Percentiles rank a stretch among this genome's conserved stretches.
Conservation (phyloP, 2,329 filamentous ascomycete genomes). For the Dactylellina haptotyla region DNA sequence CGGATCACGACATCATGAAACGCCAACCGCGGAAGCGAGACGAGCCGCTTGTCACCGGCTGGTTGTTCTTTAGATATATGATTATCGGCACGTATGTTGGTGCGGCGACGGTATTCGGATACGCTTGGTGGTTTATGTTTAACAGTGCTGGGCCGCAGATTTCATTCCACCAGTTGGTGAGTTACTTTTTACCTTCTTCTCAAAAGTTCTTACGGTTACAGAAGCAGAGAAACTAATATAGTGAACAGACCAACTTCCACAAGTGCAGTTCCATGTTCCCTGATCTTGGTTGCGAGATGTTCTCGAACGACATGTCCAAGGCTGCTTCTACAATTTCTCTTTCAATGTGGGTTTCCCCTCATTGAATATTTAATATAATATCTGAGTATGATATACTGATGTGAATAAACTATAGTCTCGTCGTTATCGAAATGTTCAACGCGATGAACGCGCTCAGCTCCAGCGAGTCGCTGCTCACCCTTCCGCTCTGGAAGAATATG, state of each 20-base stretch:
- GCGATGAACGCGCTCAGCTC: conserved; percentile 98
- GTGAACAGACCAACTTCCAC: conserved; percentile 78
- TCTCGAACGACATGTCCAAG: conserved; percentile 84
- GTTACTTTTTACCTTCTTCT: too few species aligned
- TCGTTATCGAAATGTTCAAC: conserved; percentile 99
- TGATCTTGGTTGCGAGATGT: conserved; percentile 91
- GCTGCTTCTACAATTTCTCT: conserved; percentile 92
- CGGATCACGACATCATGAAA: conserved; percentile 98
- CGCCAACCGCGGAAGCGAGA: conserved; percentile 89
- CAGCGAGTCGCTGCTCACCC: conserved; percentile 89
- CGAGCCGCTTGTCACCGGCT: conserved; percentile 89
- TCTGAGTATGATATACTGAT: neutral
- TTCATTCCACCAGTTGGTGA: conserved; percentile 79
- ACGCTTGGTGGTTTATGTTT: conserved; percentile 99
- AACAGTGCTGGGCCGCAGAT: conserved; percentile 90
- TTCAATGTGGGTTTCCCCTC: conserved; percentile 61
- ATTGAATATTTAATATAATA: conserved; percentile 62
- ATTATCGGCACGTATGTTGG: conserved; percentile 96
- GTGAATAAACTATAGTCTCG: conserved; percentile 69
- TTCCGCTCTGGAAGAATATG: conserved; percentile 98
- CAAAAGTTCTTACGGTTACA: neutral
- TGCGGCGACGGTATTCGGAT: conserved; percentile 91
- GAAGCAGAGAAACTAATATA: neutral
- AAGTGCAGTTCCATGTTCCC: conserved; percentile 86
- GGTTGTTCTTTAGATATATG: conserved; percentile 98